Evolutionary conservation across 768 basidiomycete species (phyloP), one percentile per base, ranked within the genome.

Genomic region (Kwoniella bestiolae): DNA sequence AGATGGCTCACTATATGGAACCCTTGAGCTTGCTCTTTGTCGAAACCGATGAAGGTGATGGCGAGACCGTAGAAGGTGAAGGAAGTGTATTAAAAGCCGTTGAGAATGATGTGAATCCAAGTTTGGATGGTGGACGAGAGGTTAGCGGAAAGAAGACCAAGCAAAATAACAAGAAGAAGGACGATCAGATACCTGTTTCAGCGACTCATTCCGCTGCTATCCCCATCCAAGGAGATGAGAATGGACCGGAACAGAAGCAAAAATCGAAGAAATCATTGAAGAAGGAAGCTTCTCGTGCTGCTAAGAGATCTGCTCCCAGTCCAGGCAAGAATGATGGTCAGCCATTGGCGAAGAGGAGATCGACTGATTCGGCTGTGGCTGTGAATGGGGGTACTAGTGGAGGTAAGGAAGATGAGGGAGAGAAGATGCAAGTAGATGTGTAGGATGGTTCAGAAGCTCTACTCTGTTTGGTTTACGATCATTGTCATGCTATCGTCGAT

Each of bases 1-100:
- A 92, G 82, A 84, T 93, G 84, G 84, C 84, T n/a, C 81, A 85
- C 61, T 95, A 94, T 78, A 81, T 89, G 64, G 84, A 86, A 0
- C 88, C 90, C 3, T 84, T 97, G 63, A 86, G 90, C 68, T 38
- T 72, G 44, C 63, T 83, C 11, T 80, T 83, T 53, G 72, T 68
- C 8, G 78, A 79, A 49, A 78, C 74, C 28, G 81, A 80, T 28
- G 77, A 68, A 16, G 81, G 49, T 75, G 65, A 14, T 41, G 38
- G 38, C 1, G 38, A 41, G 38, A 41, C 38, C 12, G 38, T 41
- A 41, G 81, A 71, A 11, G 78, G 73, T 8, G 71, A 60, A 2
- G 74, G 64, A 18, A 70, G 53, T 41, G 65, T 44, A 12, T 46
- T 60, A 3, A 57, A 49, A 3, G 69, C 65, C 31, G 65, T 67